Evolutionary conservation across 1,139 yeast genomes (phyloP), one percentile per base, ranked within the genome.

Genomic region (Lizanozyma gosingica): DNA sequence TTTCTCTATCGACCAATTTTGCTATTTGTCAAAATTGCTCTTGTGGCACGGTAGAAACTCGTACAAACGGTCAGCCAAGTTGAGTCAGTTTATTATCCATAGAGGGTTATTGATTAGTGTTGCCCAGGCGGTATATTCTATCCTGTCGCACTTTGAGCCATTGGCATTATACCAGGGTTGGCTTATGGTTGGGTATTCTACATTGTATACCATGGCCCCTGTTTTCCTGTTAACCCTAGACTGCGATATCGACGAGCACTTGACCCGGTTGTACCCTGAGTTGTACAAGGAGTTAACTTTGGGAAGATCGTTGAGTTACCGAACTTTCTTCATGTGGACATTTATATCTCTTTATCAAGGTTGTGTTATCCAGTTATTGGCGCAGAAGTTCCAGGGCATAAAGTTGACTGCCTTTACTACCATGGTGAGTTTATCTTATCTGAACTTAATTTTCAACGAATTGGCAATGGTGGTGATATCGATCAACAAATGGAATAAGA

Each of bases 41-140:
- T 72, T 94, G 39, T 94, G 98, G 99, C 99, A 94, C 57, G 99
- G 99, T 8, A 76, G 99, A 56, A 94, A 94, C 59, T 86, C 96
- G 1, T 94, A 94, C 63, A 92, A 94, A 58, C 73, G 97, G 50
- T 85, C 95, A 15, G 96, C 98, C 1, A 92, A 92, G 57, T 67
- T 94, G 44, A 88, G 96, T 1, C 98, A 92, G 57, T 92, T 94
- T 65, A 87, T 94, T 37, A 92, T 94, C 55, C 98, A 94, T 58
- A 79, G 99, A 57, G 99, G 99, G 34, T 69, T 94, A 42, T 75
- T 94, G 38, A 90, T 94, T 43, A 85, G 96, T 3, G 92, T 92
- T n/a, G 92, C 97, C 41, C 99, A 94, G 60, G 94, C 95, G 0
- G 92, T 92, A 11, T 94, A 78, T 59, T 87, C 97, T 2, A 76